Evolutionary conservation across 2,329 filamentous ascomycete species (phyloP).

Genomic region (Drechslerella stenobrocha): DNA sequence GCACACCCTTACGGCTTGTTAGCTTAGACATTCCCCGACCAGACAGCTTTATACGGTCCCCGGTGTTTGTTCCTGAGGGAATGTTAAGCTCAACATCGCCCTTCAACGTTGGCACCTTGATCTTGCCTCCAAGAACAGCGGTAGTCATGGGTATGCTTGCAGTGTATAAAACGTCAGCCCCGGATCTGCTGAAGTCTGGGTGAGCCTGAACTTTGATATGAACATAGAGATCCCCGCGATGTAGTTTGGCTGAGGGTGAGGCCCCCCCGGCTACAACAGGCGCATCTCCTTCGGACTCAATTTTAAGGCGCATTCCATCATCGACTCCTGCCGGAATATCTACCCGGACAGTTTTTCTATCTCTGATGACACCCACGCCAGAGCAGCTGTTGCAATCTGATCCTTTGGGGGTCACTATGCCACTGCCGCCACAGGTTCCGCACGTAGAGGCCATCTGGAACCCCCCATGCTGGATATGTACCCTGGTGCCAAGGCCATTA

Average conservation of each 20-base stretch:
- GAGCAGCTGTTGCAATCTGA: conserved; percentile 78
- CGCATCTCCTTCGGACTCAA: conserved; percentile 84
- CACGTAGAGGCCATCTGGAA: conserved; percentile 97
- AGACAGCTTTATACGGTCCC: conserved; percentile 82
- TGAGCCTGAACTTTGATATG: conserved; percentile 87
- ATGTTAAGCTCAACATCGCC: conserved; percentile 89
- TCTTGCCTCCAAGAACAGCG: conserved; percentile 86
- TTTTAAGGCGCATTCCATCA: conserved; percentile 87
- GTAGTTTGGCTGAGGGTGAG: conserved; percentile 61
- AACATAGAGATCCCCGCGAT: conserved; percentile 84
- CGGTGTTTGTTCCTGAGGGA: conserved; percentile 85
- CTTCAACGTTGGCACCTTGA: conserved; percentile 84
- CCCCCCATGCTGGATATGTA: conserved; percentile 86
- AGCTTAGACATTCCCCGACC: conserved; percentile 95
- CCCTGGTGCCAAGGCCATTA: conserved; percentile 79
- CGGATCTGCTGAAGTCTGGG: conserved; percentile 81
- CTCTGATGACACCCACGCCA: conserved; percentile 81
- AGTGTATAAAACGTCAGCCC: conserved; percentile 89
- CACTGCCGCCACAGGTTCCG: conserved; percentile 75
- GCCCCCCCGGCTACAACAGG: conserved; percentile 63
- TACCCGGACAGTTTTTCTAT: conserved; percentile 79
- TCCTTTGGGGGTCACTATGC: conserved; percentile 73
- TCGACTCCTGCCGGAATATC: conserved; percentile 96
- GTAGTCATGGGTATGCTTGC: conserved; percentile 90
- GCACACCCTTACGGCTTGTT: conserved; percentile 64